Evolutionary conservation across 805 yeast genomes (phyloP), one percentile per base, ranked within the genome.

Genomic region (Yarrowia sp.): DNA sequence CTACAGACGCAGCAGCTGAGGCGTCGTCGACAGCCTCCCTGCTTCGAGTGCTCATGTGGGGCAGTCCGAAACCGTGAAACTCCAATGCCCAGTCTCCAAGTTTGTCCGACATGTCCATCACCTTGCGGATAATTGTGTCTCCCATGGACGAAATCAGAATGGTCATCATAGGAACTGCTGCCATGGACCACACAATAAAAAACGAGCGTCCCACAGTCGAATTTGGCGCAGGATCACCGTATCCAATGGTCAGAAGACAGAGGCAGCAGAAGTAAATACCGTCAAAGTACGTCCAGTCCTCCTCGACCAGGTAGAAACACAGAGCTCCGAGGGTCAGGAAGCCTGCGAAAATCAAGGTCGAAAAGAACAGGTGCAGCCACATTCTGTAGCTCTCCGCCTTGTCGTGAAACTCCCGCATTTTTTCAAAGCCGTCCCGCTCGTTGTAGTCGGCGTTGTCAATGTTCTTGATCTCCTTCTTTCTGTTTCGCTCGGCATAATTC

Each of bases 81-180:
- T 51, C 58, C 32, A 66, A 36, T 7, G 49, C 46, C 67, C 65
- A 64, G 39, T 62, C 66, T 13, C 66, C 66, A 1, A 63, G n/a
- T 4, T 55, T 19, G 32, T 67, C 67, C 6, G 64, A 62, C 27
- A 63, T 39, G 19, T 63, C 63, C 24, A 61, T 38, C 14, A 68
- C 56, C 10, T 49, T 41, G 7, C 46, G 62, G 35, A 71, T 67
- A 22, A 71, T 38, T 18, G 81, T 76, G 69, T 88, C 96, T 65
- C 93, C 89, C 51, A 86, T 75, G 56, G 83, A 84, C 0, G 92
- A 85, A 33, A 90, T 83, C 60, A 90, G 77, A n/a, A 86, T 85
- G 2, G 96, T 88, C 96, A 90, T 90, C 58, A 90, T 76, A 0
- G 97, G 97, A 19, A 91, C 86, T 0, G 97, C 96, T 4, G 84